Base-by-base conservation (phyloP, 768 basidiomycete species). In the Leccinum variicolor region DNA sequence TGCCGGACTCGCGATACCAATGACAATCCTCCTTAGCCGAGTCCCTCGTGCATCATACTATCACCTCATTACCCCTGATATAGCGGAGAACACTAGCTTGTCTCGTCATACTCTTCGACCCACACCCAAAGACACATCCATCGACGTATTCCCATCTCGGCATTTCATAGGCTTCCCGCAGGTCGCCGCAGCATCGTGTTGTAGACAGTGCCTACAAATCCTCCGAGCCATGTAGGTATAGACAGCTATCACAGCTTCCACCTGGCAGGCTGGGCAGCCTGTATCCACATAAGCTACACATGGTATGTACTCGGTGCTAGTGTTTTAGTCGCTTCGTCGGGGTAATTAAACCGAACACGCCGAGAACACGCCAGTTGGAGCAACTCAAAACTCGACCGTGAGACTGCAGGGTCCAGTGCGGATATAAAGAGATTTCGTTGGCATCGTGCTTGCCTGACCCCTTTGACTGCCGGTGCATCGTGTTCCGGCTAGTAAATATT, bases 31-130 rank as follows among this genome's bases (percentile, higher is more conserved):
- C 52, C 36, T 33, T 39, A 29, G n/a, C 23, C 50, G 43, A 47
- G 48, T 9, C 11, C 39, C 39, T 21, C 50, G 15, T 51, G 9
- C 26, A 60, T 63, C 19, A 43, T 36, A 43, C 36, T 54, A 52
- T 52, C 53, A 60, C 45, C 48, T 51, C 28, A 19, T 53, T 43
- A 11, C 58, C 54, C 62, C 36, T 58, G 61, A 51, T 13, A 43
- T 43, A 43, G 49, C 52, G 41, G 50, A 46, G 36, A 43, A 50
- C 21, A 3, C 45, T 19, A 43, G 13, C 14, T 34, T 9, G 36
- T 25, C 41, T 49, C 31, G n/a, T n/a, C 53, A 17, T 7, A n/a
- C n/a, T 29, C 48, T 21, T 26, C 36, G 26, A 39, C 7, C 10
- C 48, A 17, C 19, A 31, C 31, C 11, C 31, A 31, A 31, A 31